phyloP scores from a whole-genome alignment of 768 basidiomycete species.

The Jaapia argillacea region DNA sequence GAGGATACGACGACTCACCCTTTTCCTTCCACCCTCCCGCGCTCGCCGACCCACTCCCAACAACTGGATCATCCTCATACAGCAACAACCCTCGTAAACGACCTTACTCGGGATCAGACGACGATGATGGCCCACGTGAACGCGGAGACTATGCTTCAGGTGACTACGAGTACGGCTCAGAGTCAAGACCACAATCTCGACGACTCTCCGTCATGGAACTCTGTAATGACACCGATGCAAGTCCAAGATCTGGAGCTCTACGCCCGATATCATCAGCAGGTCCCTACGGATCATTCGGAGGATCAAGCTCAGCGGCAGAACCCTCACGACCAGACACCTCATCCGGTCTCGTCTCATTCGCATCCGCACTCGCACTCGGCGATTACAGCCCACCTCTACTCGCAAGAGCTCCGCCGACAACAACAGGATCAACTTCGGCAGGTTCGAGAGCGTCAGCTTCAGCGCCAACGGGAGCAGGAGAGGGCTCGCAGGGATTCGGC shows the following conservation, averaged over 20 bases:
- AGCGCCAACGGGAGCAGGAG: background rate
- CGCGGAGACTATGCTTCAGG: slow-evolving; percentile 11
- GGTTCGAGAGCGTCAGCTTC: background rate
- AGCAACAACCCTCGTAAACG: slow-evolving; percentile 47
- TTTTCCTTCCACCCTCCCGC: slow-evolving; percentile 73
- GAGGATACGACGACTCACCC: slow-evolving; percentile 44
- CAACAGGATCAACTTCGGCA: background rate
- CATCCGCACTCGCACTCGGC: slow-evolving; percentile 29
- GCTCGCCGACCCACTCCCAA: slow-evolving; percentile 25
- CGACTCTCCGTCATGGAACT: slow-evolving; percentile 81
- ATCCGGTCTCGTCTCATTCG: slow-evolving; percentile 34
- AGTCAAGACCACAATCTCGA: slow-evolving; percentile 71
- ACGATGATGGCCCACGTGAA: slow-evolving; percentile 32
- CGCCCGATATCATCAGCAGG: slow-evolving; percentile 28
- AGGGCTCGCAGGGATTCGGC: background rate
- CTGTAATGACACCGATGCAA: slow-evolving; percentile 62
- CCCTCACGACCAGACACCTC: slow-evolving; percentile 29
- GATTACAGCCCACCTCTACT: background rate
- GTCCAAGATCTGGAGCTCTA: slow-evolving; percentile 36
- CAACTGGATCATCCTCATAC: slow-evolving; percentile 15
- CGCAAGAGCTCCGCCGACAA: background rate
- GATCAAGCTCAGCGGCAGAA: slow-evolving; percentile 3
- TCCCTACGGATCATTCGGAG: slow-evolving; percentile 14
- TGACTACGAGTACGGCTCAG: slow-evolving; percentile 60
- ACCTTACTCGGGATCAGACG: slow-evolving; percentile 50